phyloP scores from a whole-genome alignment of 2,329 filamentous ascomycete species.

The Claviceps monticola region DNA sequence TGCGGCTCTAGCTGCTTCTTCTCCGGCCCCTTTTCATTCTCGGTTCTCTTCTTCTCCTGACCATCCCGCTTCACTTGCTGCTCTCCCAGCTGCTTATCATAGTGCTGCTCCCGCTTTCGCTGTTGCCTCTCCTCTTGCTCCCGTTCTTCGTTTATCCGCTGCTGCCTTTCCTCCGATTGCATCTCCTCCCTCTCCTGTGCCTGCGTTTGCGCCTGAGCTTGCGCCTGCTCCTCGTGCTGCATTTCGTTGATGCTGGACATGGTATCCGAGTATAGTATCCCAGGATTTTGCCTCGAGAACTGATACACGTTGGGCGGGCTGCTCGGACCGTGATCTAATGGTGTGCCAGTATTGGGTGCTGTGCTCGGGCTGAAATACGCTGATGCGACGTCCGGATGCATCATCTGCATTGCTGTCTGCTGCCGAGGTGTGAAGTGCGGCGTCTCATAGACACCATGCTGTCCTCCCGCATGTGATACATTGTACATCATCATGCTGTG shows the following conservation, averaged over 20 bases:
- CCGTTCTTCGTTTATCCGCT: no score
- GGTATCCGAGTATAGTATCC: conserved; percentile 35
- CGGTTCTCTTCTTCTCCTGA: no score
- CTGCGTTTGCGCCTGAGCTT: no score
- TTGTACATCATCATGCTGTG: conserved; percentile 65
- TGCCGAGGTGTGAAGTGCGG: conserved; percentile 65
- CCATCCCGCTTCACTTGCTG: no score
- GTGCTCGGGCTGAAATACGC: conserved; percentile 51
- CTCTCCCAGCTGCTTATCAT: no score
- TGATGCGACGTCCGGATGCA: conserved; percentile 35
- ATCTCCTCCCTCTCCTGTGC: no score
- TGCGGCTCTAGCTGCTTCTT: neutral
- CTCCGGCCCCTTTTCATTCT: no score
- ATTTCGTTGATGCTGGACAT: conserved; percentile 35
- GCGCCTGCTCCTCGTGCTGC: conserved; percentile 13
- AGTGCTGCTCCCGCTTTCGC: conserved; percentile 9
- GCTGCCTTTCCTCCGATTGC: no score
- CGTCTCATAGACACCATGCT: conserved; percentile 59
- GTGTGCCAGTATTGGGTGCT: conserved; percentile 38
- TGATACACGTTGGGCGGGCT: conserved; percentile 49
- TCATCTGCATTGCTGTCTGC: conserved; percentile 63
- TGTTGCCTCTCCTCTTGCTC: neutral
- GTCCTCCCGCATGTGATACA: conserved; percentile 49
- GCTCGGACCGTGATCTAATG: conserved; percentile 34
- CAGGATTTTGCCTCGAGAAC: conserved; percentile 45